These are phyloP conservation scores for Orbilia brochopaga DNA, from an alignment of 2,329 filamentous ascomycete species.

Conservation along the genomic window DNA sequence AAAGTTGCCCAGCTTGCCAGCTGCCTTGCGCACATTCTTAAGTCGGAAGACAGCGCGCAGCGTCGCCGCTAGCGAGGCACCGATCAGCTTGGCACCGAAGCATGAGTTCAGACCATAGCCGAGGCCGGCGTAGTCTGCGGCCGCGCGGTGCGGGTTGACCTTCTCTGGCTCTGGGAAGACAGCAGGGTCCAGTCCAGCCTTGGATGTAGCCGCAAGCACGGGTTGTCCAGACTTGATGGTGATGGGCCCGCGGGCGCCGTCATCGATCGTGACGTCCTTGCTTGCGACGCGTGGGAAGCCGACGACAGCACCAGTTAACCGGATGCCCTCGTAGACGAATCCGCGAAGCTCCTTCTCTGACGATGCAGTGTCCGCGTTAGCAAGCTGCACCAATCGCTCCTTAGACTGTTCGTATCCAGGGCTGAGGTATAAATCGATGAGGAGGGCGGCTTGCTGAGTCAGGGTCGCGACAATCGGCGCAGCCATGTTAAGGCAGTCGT, in stretches of 20 bases:
- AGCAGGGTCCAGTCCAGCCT: conserved; percentile 58
- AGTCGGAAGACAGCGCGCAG: conserved; percentile 61
- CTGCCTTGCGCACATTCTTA: conserved; percentile 59
- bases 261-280: conserved; percentile 59
- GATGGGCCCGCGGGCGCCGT: conserved; percentile 62
- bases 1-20: conserved; percentile 59
- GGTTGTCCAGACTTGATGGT: conserved; percentile 60
- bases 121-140: conserved; percentile 58
- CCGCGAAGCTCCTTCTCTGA: conserved; percentile 62
- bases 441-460: conserved; percentile 64
- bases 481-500: conserved; percentile 62
- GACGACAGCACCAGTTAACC: conserved; percentile 63
- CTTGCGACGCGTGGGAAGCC: conserved; percentile 63
- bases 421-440: conserved; percentile 64
- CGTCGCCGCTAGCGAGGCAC: conserved; percentile 58
- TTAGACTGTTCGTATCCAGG: conserved; percentile 63
- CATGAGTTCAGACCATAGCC: conserved; percentile 59
- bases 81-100: conserved; percentile 59
- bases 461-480: conserved; percentile 63
- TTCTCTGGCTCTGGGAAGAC: conserved; percentile 60
- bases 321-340: conserved; percentile 65
- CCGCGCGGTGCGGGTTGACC: conserved; percentile 59
- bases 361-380: conserved; percentile 59
- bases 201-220: conserved; percentile 60
- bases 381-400: conserved; percentile 62